Percentiles rank a stretch among this genome's conserved stretches.
Conservation (phyloP, 1,139 yeast species). For the Pichia sp. region DNA sequence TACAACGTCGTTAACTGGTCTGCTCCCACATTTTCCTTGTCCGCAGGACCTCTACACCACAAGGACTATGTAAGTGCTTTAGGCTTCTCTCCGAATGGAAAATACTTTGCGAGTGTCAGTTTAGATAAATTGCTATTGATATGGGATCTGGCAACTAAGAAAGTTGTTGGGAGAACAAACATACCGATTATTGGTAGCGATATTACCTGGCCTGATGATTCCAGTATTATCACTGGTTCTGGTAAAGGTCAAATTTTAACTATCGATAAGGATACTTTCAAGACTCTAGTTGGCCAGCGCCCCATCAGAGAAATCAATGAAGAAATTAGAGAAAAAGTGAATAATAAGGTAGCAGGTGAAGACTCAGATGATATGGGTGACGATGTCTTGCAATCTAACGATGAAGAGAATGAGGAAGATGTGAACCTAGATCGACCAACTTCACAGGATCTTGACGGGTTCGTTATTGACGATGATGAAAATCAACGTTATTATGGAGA, state of each 20-base stretch:
- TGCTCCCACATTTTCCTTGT: slow-evolving; percentile 20
- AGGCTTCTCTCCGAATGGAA: slow-evolving; percentile 58
- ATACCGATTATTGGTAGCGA: slow-evolving; percentile 12
- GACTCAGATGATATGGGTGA: slow-evolving; percentile 19
- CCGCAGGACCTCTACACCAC: slow-evolving; percentile 29
- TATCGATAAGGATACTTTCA: slow-evolving; percentile 14
- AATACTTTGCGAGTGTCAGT: slow-evolving; percentile 52
- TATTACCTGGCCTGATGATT: slow-evolving; percentile 14
- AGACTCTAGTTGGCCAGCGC: slow-evolving; percentile 3
- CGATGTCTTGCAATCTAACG: slow-evolving; percentile 15
- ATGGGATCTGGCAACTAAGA: slow-evolving; percentile 45
- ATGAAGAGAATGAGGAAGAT: slow-evolving; percentile 31
- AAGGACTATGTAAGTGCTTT: slow-evolving; percentile 45
- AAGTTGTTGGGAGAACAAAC: slow-evolving; percentile 22
- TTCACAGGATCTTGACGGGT: slow-evolving; percentile 21
- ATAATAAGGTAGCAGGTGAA: slow-evolving; percentile 10
- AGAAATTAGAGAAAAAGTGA: slow-evolving; percentile 21
- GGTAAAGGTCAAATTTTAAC: slow-evolving; percentile 14
- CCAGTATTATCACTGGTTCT: slow-evolving; percentile 14
- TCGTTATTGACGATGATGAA: slow-evolving; percentile 31
- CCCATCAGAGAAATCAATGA: slow-evolving; percentile 13
- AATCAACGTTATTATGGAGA: slow-evolving; percentile 42
- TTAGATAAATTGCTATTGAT: slow-evolving; percentile 46
- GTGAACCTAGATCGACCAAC: slow-evolving; percentile 14
- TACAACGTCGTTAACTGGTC: slow-evolving; percentile 34